Evolutionary conservation across 495 filamentous ascomycete genomes (phyloP).

Genomic region (Neurospora sublineolata): DNA sequence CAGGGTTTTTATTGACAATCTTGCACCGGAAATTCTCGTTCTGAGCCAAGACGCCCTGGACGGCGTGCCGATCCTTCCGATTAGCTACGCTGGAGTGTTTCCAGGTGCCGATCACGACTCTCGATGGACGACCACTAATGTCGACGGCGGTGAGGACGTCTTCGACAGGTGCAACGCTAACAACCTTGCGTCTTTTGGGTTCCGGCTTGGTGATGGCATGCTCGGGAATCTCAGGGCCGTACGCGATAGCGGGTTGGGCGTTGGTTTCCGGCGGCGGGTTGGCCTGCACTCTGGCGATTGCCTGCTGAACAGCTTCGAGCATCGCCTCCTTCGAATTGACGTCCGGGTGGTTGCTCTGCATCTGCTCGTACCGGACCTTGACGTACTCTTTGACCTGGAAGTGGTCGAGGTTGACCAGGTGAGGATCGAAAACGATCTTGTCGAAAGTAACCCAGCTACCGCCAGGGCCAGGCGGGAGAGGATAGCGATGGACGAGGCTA

Average conservation of each 20-base stretch:
- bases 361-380: constrained; percentile 31
- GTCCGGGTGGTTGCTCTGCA: constrained; percentile 18
- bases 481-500: constrained; percentile 25
- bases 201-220: constrained; percentile 22
- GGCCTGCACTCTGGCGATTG: constrained; percentile 21
- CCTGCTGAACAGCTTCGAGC: constrained; percentile 28
- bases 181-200: constrained; percentile 23
- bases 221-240: constrained; percentile 31
- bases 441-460: constrained; percentile 47
- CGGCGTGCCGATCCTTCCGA: constrained; percentile 35
- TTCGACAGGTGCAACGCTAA: not conserved
- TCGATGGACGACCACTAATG: constrained; percentile 29
- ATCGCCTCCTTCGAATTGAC: constrained; percentile 6
- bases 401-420: constrained; percentile 35
- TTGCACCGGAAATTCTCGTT: constrained; percentile 46
- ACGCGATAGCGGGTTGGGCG: constrained; percentile 27
- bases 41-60: constrained; percentile 39
- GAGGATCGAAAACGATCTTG: constrained; percentile 37
- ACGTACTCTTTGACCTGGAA: constrained; percentile 45
- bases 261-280: constrained; percentile 27
- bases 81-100: constrained; percentile 26
- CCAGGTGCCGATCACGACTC: constrained; percentile 42
- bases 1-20: constrained; percentile 36
- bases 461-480: constrained; percentile 39
- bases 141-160: constrained; percentile 10